phyloP scores from a whole-genome alignment of 1,284 basidiomycete species.

The Apiotrichum laibachii region DNA sequence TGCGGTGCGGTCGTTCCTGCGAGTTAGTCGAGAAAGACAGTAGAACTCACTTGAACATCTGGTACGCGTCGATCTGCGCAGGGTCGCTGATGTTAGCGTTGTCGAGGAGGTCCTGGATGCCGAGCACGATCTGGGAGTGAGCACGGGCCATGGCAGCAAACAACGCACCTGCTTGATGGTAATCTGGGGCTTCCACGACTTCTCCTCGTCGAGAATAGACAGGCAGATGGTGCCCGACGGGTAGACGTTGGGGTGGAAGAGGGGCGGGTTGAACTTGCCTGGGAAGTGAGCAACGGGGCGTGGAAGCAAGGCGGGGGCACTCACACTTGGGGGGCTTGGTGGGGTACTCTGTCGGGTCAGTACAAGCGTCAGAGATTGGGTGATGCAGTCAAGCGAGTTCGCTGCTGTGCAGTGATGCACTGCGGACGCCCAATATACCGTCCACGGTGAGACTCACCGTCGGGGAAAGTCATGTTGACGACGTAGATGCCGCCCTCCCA shows the following conservation, averaged over 20 bases:
- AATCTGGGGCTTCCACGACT: conserved; percentile 98
- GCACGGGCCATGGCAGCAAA: conserved; percentile 6
- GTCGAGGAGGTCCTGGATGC: conserved; percentile 89
- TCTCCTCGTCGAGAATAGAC: conserved; percentile 97
- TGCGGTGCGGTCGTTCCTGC: conserved; percentile 80
- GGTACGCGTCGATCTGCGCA: conserved; percentile 94
- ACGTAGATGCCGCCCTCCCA: conserved; percentile 97
- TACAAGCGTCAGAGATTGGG: neutral
- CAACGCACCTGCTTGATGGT: conserved; percentile 87
- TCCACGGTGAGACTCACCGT: conserved; percentile 63
- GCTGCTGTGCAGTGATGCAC: no score
- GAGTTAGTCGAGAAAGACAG: neutral
- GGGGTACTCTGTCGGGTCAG: conserved; percentile 45
- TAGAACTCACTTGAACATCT: conserved; percentile 84
- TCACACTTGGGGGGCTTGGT: conserved; percentile 51
- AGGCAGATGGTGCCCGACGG: conserved; percentile 98
- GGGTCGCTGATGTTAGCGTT: conserved; percentile 94
- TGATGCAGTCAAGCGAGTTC: no score
- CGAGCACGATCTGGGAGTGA: conserved; percentile 74
- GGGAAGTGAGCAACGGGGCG: conserved; percentile 16
- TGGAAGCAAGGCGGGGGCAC: neutral
- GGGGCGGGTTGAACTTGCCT: conserved; percentile 95
- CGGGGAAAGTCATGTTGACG: conserved; percentile 88
- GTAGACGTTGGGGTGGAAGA: conserved; percentile 99
- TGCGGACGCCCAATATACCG: neutral